Base-by-base conservation (phyloP, 345 rosid species). In the Rhodomyrtus tomentosa region DNA sequence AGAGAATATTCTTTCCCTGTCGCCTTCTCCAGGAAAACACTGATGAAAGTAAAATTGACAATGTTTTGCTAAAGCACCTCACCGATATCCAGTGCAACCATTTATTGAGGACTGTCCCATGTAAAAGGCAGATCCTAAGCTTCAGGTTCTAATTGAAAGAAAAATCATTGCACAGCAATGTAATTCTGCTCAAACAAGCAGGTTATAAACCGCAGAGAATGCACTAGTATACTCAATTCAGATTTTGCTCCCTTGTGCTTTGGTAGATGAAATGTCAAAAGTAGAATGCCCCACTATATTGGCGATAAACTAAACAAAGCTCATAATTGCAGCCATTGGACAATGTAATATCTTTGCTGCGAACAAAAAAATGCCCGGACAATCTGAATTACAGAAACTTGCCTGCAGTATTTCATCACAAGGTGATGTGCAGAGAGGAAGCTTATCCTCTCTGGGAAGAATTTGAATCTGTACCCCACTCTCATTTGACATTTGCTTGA, bases 321-420 rank as follows among this genome's bases (percentile, higher is more conserved):
- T 53, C 68, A 68, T 40, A 32, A 53, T 83, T 27, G 24, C 10
- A 40, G 50, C 48, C 25, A 40, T 11, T 55, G 59, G 36, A 59
- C 62, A 59, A 29, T 36, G 76, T 18, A 56, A 50, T 48, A 62
- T 50, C 50, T 53, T 36, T 13, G 18, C 36, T 73, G 48, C 15
- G 11, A 27, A 27, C 16, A 58, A 56, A 52, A 7, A 22, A 62
- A 2, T 68, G 45, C 76, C 45, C 2, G 45, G 5, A 36, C 13
- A 18, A 45, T 68, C 76, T 68, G 45, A 36, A 68, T 68, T 68
- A 74, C n/a, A 22, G 21, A 82, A 22, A 48, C 38, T 68, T 86
- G 93, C 98, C 95, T 92, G 95, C 85, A 92, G 92, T 58, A 95
- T 82, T 80, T 92, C 94, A 88, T 95, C 94, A 40, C 89, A 86